Evolutionary conservation across 1,284 basidiomycete genomes (phyloP), one percentile per base, ranked within the genome.

Genomic region (Exobasidium rhododendri): DNA sequence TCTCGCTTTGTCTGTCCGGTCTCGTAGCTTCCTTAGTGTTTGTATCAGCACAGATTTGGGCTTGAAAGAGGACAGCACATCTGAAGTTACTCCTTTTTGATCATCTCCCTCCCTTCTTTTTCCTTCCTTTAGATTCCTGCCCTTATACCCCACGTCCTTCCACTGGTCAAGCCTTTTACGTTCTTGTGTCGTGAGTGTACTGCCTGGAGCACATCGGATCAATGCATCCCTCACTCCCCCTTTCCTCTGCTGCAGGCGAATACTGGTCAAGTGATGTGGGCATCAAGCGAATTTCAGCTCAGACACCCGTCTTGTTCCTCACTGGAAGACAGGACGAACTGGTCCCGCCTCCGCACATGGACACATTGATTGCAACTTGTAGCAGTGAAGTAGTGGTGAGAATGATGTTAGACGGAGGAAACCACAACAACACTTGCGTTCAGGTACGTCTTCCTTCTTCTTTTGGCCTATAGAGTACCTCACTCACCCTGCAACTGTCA

Each of bases 341-440:
- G 13, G 90, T 97, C 0, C 92, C 92, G 1, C 86, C 85, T 10
- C 81, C 85, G 58, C 92, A 97, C 71, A 97, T 97, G 93, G 83
- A 84, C 22, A 84, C 84, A 0, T 83, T 97, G 1, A 89, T 86
- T 84, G 84, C 86, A 65, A 82, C 87, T 5, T 82, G 80, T 60
- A 43, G 58, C 4, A 76, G 75, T 49, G 82, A 87, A 13, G 81
- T 83, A 20, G 84, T 83, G 69, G 82, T 67, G 65, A 73, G 73
- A 58, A 70, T 63, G 61, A 65, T 52, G 64, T 89, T 90, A 71
- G 77, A 82, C 20, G 67, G 83, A 26, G 90, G 89, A 2, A 83
- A 82, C 14, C 90, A 92, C 76, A 92, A 79, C 61, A 75, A 79
- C 43, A 79, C 77, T 0, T 79, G 77, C 47, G 64, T 78, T 40